Conservation (phyloP, 2,329 filamentous ascomycete species). For the Lachnellula willkommii region DNA sequence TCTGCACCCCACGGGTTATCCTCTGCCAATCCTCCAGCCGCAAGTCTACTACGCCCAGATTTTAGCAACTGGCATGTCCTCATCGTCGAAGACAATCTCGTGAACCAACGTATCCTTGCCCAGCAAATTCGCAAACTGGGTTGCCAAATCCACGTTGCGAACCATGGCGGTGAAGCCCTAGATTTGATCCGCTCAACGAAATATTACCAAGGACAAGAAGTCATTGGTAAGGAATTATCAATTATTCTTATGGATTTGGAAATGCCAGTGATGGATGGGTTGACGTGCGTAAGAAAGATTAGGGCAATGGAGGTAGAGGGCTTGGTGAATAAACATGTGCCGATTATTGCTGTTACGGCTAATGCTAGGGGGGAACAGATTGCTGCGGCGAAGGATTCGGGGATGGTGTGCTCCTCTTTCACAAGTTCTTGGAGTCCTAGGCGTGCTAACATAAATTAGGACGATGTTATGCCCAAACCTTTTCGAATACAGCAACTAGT, state of each 20-base stretch:
- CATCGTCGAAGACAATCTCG: constrained; percentile 75
- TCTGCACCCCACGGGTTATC: not conserved
- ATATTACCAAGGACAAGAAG: constrained; percentile 74
- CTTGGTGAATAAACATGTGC: constrained; percentile 56
- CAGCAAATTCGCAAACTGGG: constrained; percentile 54
- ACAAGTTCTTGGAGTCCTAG: too few species aligned
- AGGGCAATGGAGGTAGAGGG: constrained; percentile 59
- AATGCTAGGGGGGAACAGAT: constrained; percentile 72
- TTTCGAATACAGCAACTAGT: constrained; percentile 64
- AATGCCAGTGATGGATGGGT: constrained; percentile 78
- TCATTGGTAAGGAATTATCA: constrained; percentile 65
- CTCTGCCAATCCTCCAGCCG: not conserved
- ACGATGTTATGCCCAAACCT: constrained; percentile 73
- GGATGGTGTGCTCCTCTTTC: constrained; percentile 55
- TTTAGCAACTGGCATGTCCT: constrained; percentile 65
- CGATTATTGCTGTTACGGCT: constrained; percentile 70
- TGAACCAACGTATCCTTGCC: constrained; percentile 73
- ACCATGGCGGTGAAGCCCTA: constrained; percentile 64
- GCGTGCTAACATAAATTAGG: constrained; percentile 35
- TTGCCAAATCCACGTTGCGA: constrained; percentile 55
- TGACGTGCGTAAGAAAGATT: constrained; percentile 65
- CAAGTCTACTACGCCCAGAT: not conserved
- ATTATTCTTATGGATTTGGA: constrained; percentile 75
- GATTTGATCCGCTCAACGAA: constrained; percentile 62
- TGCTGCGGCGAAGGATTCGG: constrained; percentile 60